Conservation (phyloP, 768 basidiomycete genomes). For the Collybiopsis confluens region DNA sequence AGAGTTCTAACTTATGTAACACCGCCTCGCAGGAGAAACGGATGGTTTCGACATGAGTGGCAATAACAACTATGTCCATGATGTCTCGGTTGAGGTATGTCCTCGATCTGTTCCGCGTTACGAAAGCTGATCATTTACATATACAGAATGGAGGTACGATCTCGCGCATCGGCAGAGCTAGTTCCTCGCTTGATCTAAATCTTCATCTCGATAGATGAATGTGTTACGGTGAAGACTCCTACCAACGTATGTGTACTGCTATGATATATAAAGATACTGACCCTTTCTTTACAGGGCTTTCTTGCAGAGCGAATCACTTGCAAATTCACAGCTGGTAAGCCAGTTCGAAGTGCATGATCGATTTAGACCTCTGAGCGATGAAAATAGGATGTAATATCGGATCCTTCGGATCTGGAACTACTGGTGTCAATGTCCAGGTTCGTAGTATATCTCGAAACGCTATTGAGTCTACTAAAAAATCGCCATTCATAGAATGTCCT, state of each 20-base stretch:
- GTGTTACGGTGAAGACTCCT: constrained; percentile 29
- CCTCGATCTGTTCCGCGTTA: background rate
- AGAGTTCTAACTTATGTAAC: background rate
- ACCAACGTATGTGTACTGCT: constrained; percentile 10
- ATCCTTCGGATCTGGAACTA: constrained; percentile 18
- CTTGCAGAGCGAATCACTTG: constrained; percentile 15
- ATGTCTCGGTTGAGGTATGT: constrained; percentile 24
- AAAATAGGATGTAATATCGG: constrained; percentile 20
- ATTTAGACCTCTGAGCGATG: background rate
- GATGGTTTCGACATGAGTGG: constrained; percentile 24
- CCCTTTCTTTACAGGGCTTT: constrained; percentile 7
- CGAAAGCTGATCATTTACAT: background rate
- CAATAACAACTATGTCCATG: constrained; percentile 26
- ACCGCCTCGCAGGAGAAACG: constrained; percentile 10
- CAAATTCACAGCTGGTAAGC: constrained; percentile 13
- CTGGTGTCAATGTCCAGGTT: constrained; percentile 16
- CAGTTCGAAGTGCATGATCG: background rate
- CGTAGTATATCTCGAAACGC: background rate
- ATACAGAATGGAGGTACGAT: constrained; percentile 4
- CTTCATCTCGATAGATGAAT: constrained; percentile 20
- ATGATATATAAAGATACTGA: background rate
- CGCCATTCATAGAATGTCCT: constrained; percentile 12
- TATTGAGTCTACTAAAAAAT: background rate
- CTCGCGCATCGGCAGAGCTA: background rate
- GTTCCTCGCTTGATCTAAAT: background rate